These are phyloP conservation scores for Gossypioides kirkii DNA, from an alignment of 345 rosid genomes.

Conservation along the genomic window DNA sequence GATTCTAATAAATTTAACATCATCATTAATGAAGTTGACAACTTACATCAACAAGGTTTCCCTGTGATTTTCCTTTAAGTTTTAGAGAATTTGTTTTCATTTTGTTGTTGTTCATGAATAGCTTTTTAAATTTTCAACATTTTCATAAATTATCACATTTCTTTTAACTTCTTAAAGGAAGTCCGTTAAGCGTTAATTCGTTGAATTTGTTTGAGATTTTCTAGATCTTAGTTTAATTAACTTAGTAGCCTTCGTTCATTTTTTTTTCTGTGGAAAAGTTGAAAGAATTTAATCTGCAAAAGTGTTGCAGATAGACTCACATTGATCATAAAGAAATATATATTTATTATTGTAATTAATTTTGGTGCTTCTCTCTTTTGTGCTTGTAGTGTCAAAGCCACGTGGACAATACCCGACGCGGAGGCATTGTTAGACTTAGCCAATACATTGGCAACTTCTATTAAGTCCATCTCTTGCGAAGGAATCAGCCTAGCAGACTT, in stretches of 20 bases:
- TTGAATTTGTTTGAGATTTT: not conserved
- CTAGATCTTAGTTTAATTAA: not conserved
- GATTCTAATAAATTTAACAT: constrained; percentile 55
- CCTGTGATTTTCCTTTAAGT: not conserved
- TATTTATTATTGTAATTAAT: not conserved
- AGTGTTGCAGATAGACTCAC: not conserved
- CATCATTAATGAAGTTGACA: constrained; percentile 57
- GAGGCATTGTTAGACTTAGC: constrained; percentile 76
- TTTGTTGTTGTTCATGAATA: not conserved
- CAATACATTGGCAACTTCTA: constrained; percentile 57
- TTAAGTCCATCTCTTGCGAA: constrained; percentile 56
- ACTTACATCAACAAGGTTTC: constrained; percentile 58
- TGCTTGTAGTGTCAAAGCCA: constrained; percentile 59
- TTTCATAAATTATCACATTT: not conserved
- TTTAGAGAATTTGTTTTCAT: not conserved
- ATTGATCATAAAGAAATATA: not conserved
- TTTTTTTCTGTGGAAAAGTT: not conserved
- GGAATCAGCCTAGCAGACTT: constrained; percentile 64
- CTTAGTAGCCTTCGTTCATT: too few species aligned
- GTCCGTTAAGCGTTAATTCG: not conserved
- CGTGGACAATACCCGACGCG: constrained; percentile 93
- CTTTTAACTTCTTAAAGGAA: not conserved
- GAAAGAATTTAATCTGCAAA: not conserved
- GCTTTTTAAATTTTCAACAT: not conserved
- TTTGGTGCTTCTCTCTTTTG: not conserved